Conservation (phyloP, 2,329 filamentous ascomycete species). For the Ophiostoma novo-ulmi region DNA sequence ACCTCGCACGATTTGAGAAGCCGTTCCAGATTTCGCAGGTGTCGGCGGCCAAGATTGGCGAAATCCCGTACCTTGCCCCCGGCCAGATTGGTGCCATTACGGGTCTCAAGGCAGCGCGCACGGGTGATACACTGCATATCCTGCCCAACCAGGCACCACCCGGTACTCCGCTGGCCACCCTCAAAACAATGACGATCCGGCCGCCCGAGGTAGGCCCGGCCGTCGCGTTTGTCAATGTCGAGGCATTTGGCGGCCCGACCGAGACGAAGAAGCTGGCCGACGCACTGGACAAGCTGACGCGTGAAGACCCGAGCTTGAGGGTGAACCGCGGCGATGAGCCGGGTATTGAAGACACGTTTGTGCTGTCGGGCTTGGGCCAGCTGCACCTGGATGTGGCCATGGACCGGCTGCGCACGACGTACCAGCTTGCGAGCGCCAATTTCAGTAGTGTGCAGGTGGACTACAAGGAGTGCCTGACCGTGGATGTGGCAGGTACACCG, state of each 20-base stretch:
- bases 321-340: slow-evolving; percentile 78
- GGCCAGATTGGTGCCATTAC: slow-evolving; percentile 93
- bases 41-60: slow-evolving; percentile 80
- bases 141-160: slow-evolving; percentile 51
- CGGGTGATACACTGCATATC: slow-evolving; percentile 83
- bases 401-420: slow-evolving; percentile 79
- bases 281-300: slow-evolving; percentile 68
- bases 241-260: slow-evolving; percentile 56
- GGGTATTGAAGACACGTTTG: slow-evolving; percentile 66
- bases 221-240: slow-evolving; percentile 93
- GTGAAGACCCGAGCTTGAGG: slow-evolving; percentile 89
- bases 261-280: slow-evolving; percentile 71
- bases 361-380: slow-evolving; percentile 93
- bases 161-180: slow-evolving; percentile 56
- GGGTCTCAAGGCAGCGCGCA: slow-evolving; percentile 84
- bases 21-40: slow-evolving; percentile 80
- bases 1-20: slow-evolving; percentile 70
- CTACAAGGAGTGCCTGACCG: slow-evolving; percentile 77
- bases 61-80: slow-evolving; percentile 71
- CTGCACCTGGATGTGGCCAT: slow-evolving; percentile 90
- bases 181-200: slow-evolving; percentile 74
- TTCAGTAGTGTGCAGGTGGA: slow-evolving; percentile 94
- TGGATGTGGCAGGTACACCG: slow-evolving; percentile 40
- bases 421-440: slow-evolving; percentile 71
- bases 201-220: slow-evolving; percentile 87